phyloP scores from a whole-genome alignment of 441 rosid species.

The Bocquillonia castaneifolia region DNA sequence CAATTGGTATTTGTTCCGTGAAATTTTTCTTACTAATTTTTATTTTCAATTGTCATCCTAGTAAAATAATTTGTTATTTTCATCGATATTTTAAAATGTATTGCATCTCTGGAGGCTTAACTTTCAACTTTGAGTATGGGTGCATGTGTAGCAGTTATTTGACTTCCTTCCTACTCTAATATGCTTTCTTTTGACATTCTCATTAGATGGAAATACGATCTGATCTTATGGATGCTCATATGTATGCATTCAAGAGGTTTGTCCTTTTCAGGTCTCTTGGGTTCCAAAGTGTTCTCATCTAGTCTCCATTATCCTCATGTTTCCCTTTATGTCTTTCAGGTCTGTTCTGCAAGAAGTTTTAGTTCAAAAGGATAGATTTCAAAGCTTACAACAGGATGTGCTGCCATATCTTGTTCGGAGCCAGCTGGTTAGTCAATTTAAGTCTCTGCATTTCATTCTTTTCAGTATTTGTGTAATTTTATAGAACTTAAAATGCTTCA shows the following conservation, averaged over 20 bases:
- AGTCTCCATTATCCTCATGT: slow-evolving; percentile 16
- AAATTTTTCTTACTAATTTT: not conserved
- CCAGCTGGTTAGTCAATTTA: slow-evolving; percentile 72
- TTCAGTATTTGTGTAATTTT: not conserved
- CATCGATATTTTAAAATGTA: not conserved
- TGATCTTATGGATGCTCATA: slow-evolving; percentile 92
- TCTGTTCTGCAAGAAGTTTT: slow-evolving; percentile 71
- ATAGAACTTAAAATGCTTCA: not conserved
- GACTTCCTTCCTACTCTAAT: slow-evolving; percentile 13
- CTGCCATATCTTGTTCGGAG: slow-evolving; percentile 87
- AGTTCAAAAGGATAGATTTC: slow-evolving; percentile 58
- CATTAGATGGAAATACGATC: slow-evolving; percentile 78
- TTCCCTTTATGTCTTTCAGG: slow-evolving; percentile 34
- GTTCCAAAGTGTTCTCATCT: not conserved
- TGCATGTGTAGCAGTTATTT: not conserved
- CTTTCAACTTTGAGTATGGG: not conserved
- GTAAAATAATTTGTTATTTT: not conserved
- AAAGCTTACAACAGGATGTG: slow-evolving; percentile 74
- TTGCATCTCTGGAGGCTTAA: not conserved
- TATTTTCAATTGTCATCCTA: not conserved
- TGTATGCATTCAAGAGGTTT: slow-evolving; percentile 95
- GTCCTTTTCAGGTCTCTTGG: slow-evolving; percentile 15
- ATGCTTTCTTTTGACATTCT: slow-evolving; percentile 20
- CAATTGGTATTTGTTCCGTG: no score
- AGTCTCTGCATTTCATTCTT: slow-evolving; percentile 18